Percentiles rank a stretch among this genome's conserved stretches.
Conservation (phyloP, 1,139 yeast species). For the Pichia sp. region DNA sequence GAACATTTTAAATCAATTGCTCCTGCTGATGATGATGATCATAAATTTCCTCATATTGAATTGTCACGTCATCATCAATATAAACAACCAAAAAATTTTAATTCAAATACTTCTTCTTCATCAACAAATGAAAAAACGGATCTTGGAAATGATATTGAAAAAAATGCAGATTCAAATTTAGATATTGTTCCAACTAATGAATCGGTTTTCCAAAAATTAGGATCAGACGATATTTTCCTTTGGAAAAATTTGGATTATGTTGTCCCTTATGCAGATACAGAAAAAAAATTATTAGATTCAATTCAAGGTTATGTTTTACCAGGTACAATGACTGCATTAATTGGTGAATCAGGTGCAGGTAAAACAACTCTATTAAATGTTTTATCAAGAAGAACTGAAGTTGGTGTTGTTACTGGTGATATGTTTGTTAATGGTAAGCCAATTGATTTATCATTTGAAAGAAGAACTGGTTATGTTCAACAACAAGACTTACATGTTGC, state of each 20-base stretch:
- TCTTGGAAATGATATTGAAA: constrained; percentile 1
- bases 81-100: constrained; percentile 21
- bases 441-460: constrained; percentile 37
- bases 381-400: constrained; percentile 45
- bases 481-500: constrained; percentile 51
- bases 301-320: constrained; percentile 52
- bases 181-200: not conserved
- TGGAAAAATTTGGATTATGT: constrained; percentile 38
- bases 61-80: too few species aligned
- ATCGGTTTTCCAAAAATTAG: constrained; percentile 19
- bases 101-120: constrained; percentile 20
- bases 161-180: not conserved
- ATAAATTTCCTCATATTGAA: not conserved
- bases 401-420: constrained; percentile 47
- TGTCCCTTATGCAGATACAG: constrained; percentile 36
- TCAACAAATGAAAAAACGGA: not conserved
- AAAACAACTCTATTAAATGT: constrained; percentile 56
- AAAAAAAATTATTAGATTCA: constrained; percentile 38
- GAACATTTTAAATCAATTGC: constrained; percentile 3
- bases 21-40: constrained; percentile 2
- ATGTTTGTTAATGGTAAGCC: constrained; percentile 45
- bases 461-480: constrained; percentile 51
- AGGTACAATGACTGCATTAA: constrained; percentile 50
- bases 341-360: constrained; percentile 71
- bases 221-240: constrained; percentile 33